A percentile compares a stretch with the other conserved stretches of the same genome.
Conservation (phyloP, 31 red algal species). For the Bonnemaisonia californica region DNA sequence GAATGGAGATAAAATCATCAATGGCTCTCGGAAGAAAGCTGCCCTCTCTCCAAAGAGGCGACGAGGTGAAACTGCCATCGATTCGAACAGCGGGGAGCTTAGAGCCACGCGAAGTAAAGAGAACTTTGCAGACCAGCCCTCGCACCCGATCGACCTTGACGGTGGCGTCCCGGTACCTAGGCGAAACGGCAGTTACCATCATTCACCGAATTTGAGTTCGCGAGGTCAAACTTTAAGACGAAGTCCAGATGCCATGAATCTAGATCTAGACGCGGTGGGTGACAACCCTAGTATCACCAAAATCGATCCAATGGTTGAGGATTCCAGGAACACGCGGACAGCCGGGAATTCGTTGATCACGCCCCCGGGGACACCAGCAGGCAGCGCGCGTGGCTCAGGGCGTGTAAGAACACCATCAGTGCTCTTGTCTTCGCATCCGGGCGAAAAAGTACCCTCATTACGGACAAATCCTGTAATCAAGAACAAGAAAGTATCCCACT, state of each 20-base stretch:
- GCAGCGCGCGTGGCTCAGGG: slow-evolving; percentile 33
- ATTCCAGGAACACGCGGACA: background rate
- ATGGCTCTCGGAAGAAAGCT: background rate
- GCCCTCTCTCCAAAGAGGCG: background rate
- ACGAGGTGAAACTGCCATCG: background rate
- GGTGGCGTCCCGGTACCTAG: background rate
- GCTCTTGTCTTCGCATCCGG: slow-evolving; percentile 59
- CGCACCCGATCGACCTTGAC: background rate
- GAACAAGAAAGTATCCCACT: slow-evolving; percentile 66
- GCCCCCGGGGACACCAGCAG: slow-evolving; percentile 26
- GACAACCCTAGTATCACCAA: background rate
- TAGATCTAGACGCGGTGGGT: background rate
- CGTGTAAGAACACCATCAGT: slow-evolving; percentile 66
- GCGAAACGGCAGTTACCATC: background rate
- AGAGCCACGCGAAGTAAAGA: background rate
- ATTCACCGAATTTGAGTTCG: slow-evolving; percentile 1
- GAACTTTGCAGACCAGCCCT: background rate
- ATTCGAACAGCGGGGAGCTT: background rate
- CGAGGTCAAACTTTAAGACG: background rate
- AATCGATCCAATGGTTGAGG: slow-evolving; percentile 15
- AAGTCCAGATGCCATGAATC: background rate
- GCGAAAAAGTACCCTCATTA: slow-evolving; percentile 37
- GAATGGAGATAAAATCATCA: background rate
- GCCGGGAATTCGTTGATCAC: slow-evolving; percentile 4
- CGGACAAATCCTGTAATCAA: slow-evolving; percentile 19